Conservation (phyloP, 2,329 filamentous ascomycete species). For the Stagonosporopsis rhizophila region DNA sequence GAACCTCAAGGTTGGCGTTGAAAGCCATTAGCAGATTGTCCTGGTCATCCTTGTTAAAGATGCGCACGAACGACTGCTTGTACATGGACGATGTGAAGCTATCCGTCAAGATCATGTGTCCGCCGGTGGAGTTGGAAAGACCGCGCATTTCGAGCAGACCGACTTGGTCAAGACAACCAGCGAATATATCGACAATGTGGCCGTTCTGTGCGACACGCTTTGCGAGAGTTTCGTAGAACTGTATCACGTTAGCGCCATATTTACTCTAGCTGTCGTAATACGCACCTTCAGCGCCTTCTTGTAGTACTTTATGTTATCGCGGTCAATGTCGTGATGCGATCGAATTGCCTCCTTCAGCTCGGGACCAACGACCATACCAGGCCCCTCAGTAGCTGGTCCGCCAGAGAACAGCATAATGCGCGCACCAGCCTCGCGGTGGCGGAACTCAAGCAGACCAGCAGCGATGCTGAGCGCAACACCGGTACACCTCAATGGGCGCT, state of each 20-base stretch:
- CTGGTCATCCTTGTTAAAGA: constrained; percentile 95
- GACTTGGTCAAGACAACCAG: constrained; percentile 95
- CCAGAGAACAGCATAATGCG: constrained; percentile 98
- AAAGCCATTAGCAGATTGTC: constrained; percentile 98
- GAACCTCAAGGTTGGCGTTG: constrained; percentile 92
- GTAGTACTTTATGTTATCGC: constrained; percentile 99
- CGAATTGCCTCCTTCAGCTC: constrained; percentile 96
- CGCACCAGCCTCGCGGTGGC: constrained; percentile 93
- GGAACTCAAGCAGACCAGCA: constrained; percentile 88
- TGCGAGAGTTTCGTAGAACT: constrained; percentile 94
- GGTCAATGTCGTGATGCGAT: constrained; percentile 98
- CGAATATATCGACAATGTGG: constrained; percentile 97
- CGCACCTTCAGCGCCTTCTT: constrained; percentile 95
- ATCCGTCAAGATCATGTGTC: constrained; percentile 97
- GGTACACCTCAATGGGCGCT: constrained; percentile 87
- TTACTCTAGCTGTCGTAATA: not conserved
- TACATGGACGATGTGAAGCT: constrained; percentile 99
- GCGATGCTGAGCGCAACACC: constrained; percentile 97
- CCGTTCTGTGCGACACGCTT: constrained; percentile 96
- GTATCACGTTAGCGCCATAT: not conserved
- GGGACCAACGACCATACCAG: constrained; percentile 94
- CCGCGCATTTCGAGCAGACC: constrained; percentile 98
- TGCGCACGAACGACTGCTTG: constrained; percentile 95
- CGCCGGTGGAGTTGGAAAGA: constrained; percentile 92
- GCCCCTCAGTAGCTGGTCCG: constrained; percentile 92